Conservation (phyloP, 2,329 filamentous ascomycete genomes). For the Myriangium duriaei region DNA sequence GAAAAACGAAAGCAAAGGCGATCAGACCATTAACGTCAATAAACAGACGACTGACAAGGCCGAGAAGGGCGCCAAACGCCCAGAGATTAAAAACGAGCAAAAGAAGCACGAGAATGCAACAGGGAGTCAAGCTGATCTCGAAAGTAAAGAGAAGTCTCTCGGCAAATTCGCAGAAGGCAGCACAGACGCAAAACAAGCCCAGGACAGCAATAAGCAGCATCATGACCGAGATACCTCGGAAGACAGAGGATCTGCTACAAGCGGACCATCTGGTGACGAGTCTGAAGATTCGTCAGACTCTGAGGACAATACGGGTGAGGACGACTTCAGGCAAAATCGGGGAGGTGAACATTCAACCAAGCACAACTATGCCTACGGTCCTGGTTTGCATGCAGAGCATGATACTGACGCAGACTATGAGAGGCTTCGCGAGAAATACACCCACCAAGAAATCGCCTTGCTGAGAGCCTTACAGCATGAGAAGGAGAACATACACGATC, state of each 20-base stretch:
- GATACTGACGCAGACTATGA: conserved; percentile 18
- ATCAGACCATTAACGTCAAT: too few relatives aligned
- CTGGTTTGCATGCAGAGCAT: conserved; percentile 9
- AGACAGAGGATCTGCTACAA: background rate
- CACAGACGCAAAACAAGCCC: too few relatives aligned
- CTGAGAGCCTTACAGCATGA: conserved; percentile 33
- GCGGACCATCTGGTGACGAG: background rate
- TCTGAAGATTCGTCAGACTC: background rate
- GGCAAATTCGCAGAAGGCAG: too few relatives aligned
- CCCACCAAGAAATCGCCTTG: conserved; percentile 32
- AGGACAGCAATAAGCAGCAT: background rate
- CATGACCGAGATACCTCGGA: background rate
- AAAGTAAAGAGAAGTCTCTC: too few relatives aligned
- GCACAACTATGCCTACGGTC: background rate
- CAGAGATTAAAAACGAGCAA: too few relatives aligned
- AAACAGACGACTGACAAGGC: too few relatives aligned
- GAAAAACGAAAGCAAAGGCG: too few relatives aligned
- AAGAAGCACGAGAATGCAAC: too few relatives aligned
- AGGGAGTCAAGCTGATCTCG: too few relatives aligned
- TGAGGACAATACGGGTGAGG: background rate
- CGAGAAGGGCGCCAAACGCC: too few relatives aligned
- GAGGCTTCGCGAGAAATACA: conserved; percentile 25
- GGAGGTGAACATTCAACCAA: conserved; percentile 4
- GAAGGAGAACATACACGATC: conserved; percentile 27
- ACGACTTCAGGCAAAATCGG: background rate